Evolutionary conservation across 106 monocot genomes (phyloP).

Genomic region (Phalaenopsis aphrodite): DNA sequence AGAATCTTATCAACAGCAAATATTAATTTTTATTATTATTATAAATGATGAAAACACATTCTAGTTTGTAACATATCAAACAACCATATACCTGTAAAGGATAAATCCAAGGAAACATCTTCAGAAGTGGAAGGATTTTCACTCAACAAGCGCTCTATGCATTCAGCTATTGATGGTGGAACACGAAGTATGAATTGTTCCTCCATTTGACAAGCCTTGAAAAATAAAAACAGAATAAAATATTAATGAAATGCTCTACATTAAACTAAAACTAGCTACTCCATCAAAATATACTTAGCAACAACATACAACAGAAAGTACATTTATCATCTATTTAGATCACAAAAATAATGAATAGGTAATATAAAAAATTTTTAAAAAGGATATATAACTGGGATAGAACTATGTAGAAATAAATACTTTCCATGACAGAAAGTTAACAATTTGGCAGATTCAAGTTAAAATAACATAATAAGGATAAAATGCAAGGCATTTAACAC

Average conservation of each 20-base stretch:
- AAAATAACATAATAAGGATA: not conserved
- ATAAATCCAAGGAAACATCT: slow-evolving; percentile 65
- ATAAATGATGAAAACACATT: not conserved
- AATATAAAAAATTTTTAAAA: not conserved
- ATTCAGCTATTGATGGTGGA: slow-evolving; percentile 74
- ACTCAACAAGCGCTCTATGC: slow-evolving; percentile 68
- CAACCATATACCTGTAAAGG: slow-evolving; percentile 53
- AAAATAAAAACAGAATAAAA: not conserved
- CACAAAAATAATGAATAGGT: not conserved
- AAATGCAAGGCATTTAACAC: not conserved
- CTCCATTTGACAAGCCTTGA: slow-evolving; percentile 41
- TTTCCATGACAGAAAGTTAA: not conserved
- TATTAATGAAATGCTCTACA: not conserved
- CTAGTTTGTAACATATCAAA: not conserved
- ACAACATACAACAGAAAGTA: not conserved
- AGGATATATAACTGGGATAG: not conserved
- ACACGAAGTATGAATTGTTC: slow-evolving; percentile 91
- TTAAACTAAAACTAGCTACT: not conserved
- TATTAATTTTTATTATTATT: not conserved
- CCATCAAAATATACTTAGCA: not conserved
- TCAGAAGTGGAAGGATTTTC: slow-evolving; percentile 55
- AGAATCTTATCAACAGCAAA: not conserved
- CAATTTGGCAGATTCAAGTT: not conserved
- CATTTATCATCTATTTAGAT: not conserved
- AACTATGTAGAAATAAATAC: not conserved